Evolutionary conservation across 306 rosid genomes (phyloP).

Genomic region (Cercis canadensis): DNA sequence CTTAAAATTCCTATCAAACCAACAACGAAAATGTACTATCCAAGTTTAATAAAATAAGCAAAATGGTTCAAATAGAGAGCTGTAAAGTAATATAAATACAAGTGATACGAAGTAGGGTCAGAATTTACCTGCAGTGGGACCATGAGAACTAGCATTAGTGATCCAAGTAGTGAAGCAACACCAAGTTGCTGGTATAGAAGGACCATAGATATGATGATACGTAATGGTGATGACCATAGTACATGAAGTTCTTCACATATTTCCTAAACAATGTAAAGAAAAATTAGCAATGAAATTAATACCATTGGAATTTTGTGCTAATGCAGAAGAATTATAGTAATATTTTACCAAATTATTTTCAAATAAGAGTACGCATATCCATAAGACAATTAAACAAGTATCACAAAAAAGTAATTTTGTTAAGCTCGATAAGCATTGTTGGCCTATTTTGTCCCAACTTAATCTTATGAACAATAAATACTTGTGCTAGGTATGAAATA

Average conservation of each 20-base stretch:
- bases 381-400: not conserved
- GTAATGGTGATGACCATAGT: constrained; percentile 90
- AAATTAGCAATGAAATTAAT: constrained; percentile 17
- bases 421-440: too few relatives aligned
- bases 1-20: not conserved
- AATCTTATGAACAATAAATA: too few relatives aligned
- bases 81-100: not conserved
- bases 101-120: not conserved
- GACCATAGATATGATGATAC: constrained; percentile 69
- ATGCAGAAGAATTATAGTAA: too few relatives aligned
- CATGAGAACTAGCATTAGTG: constrained; percentile 64
- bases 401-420: not conserved
- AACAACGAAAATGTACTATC: too few relatives aligned
- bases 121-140: constrained; percentile 74
- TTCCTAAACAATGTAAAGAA: constrained; percentile 56
- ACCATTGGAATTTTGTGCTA: too few relatives aligned
- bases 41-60: too few relatives aligned
- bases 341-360: too few relatives aligned
- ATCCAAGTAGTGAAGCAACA: constrained; percentile 82
- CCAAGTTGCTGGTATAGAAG: constrained; percentile 94
- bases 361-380: not conserved
- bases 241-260: constrained; percentile 80
- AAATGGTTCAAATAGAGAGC: not conserved
- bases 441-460: too few relatives aligned
- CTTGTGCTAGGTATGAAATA: too few relatives aligned